Base-by-base conservation (phyloP, 768 basidiomycete species). In the Lactarius hatsudake region DNA sequence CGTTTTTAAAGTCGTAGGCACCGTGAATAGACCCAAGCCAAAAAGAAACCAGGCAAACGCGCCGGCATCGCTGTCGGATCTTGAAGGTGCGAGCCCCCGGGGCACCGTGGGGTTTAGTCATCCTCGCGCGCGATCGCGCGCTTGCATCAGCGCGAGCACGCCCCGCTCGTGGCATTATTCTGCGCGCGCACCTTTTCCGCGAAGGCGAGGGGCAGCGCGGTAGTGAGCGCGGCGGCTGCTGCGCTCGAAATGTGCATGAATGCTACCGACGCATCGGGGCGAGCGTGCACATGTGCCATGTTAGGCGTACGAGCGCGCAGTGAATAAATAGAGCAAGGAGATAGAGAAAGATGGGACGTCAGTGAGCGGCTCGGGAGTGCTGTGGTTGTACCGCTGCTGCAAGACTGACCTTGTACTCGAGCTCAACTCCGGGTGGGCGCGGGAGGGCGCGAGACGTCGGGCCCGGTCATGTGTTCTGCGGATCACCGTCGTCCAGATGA, bases 41-140 rank as follows among this genome's bases (percentile, higher is more conserved):
- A 96, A 98, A 43, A 99, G 79, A 79, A 96, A 99, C 83, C 88
- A 92, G 34, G 88, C 82, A 72, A 97, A 98, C 36, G 78, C 74
- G 32, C 86, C 38, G n/a, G 38, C 86, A 65, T 88, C 83, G 1
- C 87, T 88, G 73, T 98, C 96, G 30, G 30, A 32, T 5, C 30
- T 32, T 32, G 30, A 32, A 32, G 30, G 30, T 8, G 30, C 30
- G 30, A 32, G 30, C 30, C 5, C 30, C 30, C 7, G 28, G 28
- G 28, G 6, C 30, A 32, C 30, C 30, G 30, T 32, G 30, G 0
- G 30, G 30, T 32, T 32, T 8, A 32, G 30, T 32, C 30, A 7
- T 32, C 30, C 30, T 32, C 30, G 30, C 88, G 74, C 0, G 81
- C 63, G 65, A 83, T 62, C 71, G 75, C 45, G 70, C 78, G 71